Base-by-base conservation (phyloP, 2,329 filamentous ascomycete genomes). In the Fusarium setosum region DNA sequence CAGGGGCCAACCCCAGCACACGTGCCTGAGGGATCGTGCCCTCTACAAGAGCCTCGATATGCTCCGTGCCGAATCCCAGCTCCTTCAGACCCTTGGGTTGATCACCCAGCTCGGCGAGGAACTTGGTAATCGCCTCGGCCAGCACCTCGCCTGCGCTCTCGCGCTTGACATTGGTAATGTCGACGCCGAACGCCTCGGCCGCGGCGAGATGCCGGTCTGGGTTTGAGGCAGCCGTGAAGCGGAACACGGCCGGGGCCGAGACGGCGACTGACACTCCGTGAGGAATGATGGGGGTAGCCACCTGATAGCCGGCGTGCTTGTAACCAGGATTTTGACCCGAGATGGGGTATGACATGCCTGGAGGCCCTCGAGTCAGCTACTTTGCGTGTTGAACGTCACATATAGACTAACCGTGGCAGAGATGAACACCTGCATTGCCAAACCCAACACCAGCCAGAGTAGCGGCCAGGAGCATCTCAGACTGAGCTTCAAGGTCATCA, bases 241-340 rank as follows among this genome's bases (percentile, higher is more conserved):
- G 89, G 86, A 98, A 99, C 2, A 98, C 95, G 1, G 95, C 92
- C 0, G 96, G 95, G 0, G 95, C 93, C 0, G 93, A 95, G 7
- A 98, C 95, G 4, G 94, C 96, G 1, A 99, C 96, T 2, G 92
- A 95, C 21, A 99, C 96, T 52, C 96, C 96, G 77, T 99, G 96
- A 0, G 96, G 96, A 73, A 99, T 98, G 72, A 99, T 91, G 10
- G 92, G 88, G 26, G 85, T 76, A 23, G 87, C 79, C 8, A 97
- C 89, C 3, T 90, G 82, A 77, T 99, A 99, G n/a, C 96, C 96
- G 0, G 85, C 78, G 75, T 99, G 96, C 72, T 89, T 90, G 80
- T 98, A 98, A 6, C 91, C 78, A 17, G 92, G 93, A 76, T 99
- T 99, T 76, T 97, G 94, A 26, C 94, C 93, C 1, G 93, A 97